These are phyloP conservation scores for Neoboletus magnificus DNA, from an alignment of 768 basidiomycete genomes.

Conservation along the genomic window DNA sequence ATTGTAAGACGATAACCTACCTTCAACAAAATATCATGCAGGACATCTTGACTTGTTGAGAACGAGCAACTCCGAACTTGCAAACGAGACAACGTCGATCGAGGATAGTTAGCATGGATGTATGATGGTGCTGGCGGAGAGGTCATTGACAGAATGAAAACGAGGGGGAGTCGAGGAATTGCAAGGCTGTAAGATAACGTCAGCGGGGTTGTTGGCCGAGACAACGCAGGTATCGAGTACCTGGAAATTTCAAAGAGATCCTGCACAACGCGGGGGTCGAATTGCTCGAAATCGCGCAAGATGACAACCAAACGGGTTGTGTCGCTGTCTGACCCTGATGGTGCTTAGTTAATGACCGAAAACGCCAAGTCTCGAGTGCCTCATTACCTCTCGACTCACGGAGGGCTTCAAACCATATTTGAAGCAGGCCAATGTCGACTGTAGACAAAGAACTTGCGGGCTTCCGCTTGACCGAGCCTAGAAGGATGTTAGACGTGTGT, in stretches of 20 bases:
- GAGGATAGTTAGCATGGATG: slow-evolving; percentile 57
- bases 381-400: slow-evolving; percentile 38
- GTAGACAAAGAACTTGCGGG: slow-evolving; percentile 50
- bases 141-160: slow-evolving; percentile 61
- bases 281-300: slow-evolving; percentile 73
- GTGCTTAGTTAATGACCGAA: neutral
- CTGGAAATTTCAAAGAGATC: slow-evolving; percentile 73
- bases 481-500: neutral
- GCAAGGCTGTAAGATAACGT: slow-evolving; percentile 40
- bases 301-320: slow-evolving; percentile 50
- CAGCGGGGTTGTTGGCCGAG: neutral
- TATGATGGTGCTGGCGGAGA: slow-evolving; percentile 56
- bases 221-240: slow-evolving; percentile 31
- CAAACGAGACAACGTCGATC: slow-evolving; percentile 55
- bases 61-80: slow-evolving; percentile 50
- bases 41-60: slow-evolving; percentile 44
- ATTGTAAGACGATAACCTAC: slow-evolving; percentile 33
- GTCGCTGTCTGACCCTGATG: slow-evolving; percentile 13
- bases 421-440: slow-evolving; percentile 60
- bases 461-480: slow-evolving; percentile 43
- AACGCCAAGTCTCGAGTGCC: neutral
- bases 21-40: slow-evolving; percentile 54
- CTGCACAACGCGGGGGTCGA: slow-evolving; percentile 58
- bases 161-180: slow-evolving; percentile 52
- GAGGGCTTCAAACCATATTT: slow-evolving; percentile 54